Conservation (phyloP, 192 early-diverging fungal genomes). For the Rhizophagus clarus region DNA sequence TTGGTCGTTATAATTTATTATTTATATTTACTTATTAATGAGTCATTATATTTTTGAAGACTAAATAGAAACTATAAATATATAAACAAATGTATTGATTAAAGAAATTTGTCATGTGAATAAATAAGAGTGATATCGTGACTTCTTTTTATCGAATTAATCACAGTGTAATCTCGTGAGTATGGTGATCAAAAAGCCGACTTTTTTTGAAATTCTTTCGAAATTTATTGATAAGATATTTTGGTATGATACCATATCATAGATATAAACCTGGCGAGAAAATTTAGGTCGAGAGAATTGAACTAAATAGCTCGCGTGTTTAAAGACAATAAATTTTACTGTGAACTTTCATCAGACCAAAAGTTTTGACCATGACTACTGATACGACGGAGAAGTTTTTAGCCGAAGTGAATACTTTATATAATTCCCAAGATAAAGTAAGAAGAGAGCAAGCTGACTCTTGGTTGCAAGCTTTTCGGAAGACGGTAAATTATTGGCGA, state of each 20-base stretch:
- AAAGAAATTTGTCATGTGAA: no score
- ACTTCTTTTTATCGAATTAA: no score
- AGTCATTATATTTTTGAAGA: no score
- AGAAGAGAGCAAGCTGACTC: constrained; percentile 58
- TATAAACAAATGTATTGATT: no score
- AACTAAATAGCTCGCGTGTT: constrained; percentile 2
- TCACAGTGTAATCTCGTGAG: no score
- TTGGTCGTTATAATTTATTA: not conserved
- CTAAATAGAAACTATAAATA: no score
- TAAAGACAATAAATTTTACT: not conserved
- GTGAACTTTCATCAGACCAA: not conserved
- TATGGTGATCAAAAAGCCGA: no score
- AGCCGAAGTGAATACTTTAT: constrained; percentile 42
- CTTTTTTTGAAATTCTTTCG: not conserved
- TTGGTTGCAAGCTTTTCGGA: constrained; percentile 86
- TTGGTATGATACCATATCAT: not conserved
- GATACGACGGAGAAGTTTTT: constrained; percentile 26
- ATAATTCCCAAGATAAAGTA: constrained; percentile 38
- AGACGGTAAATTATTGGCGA: constrained; percentile 61
- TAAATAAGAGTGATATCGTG: no score
- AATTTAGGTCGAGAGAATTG: not conserved
- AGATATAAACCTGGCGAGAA: constrained; percentile 1
- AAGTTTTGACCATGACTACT: not conserved
- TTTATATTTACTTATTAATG: not conserved
- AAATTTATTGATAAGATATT: not conserved